Base-by-base conservation (phyloP, 768 basidiomycete genomes). In the Galerina marginata region DNA sequence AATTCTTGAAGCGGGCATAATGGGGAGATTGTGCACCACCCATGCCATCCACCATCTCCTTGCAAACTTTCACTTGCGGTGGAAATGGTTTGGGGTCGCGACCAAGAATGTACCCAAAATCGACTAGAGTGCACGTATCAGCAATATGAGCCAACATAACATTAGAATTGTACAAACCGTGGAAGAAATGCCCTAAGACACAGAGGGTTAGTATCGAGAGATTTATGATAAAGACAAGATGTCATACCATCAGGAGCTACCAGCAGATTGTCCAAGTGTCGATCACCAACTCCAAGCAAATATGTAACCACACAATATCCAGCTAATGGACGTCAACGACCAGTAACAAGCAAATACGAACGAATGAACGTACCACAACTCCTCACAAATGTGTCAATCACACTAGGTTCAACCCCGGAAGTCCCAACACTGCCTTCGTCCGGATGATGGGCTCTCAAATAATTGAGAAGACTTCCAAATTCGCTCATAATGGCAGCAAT, bases 41-140 rank as follows among this genome's bases (percentile, higher is more conserved):
- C 95, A 99, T 96, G 10, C 93, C 96, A 71, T 99, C 97, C 0
- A 99, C 94, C 97, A 99, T 99, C 72, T 99, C 97, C 70, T 96
- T 96, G 76, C 96, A 98, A 42, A 99, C 92, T 73, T 99, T 99
- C 65, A 99, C 96, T 11, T 95, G 93, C 6, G 97, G 97, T 2
- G 97, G 96, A 71, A 96, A 96, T 0, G 95, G 94, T 69, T 99
- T 99, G 0, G 97, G 97, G 71, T 99, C 97, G 2, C 95, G 89
- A 2, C 97, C 97, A 12, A 99, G 84, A 67, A 99, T 99, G 74
- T 98, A 99, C 2, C 97, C 96, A 69, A 99, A 99, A 72, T 99
- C 97, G 62, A 99, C 97, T 96, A 70, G 0, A 16, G 23, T 50
- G 16, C 71, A 37, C 9, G 36, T 15, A 44, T 62, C 38, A 57